Base-by-base conservation (phyloP, 2,329 filamentous ascomycete species). In the Hypocrella siamensis region DNA sequence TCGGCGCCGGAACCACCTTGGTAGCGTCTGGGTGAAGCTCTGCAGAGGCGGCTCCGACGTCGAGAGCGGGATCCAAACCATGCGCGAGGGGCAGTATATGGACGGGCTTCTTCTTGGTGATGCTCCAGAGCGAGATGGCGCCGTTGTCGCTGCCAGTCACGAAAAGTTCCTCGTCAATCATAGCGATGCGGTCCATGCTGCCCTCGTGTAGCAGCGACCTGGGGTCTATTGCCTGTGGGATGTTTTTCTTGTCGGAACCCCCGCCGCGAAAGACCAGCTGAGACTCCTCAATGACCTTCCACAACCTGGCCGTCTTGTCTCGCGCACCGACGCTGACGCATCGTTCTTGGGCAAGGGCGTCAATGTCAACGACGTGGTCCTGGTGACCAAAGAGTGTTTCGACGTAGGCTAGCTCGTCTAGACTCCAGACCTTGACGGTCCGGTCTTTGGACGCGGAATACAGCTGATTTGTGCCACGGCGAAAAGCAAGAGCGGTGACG, bases 301-400 rank as follows among this genome's bases (percentile, higher is more conserved):
- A 98, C 43, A 93, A 59, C 36, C 90, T 70, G 25, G 88, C 90
- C 3, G 86, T 94, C 35, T 88, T 76, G 53, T 98, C 90, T 41
- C 90, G 70, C 5, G 84, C 79, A 34, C 90, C 90, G 14, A 93
- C 90, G 38, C 79, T 90, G 37, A 96, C 68, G 50, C 90, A 94
- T 30, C 84, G 77, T 54, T 96, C 90, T 43, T 85, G 75, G 2
- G 79, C 76, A 39, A 93, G 67, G 16, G 83, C 79, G 40, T 82
- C 80, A 33, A 98, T 72, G 47, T 85, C 82, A 24, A 88, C 67
- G 5, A 96, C 80, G 40, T 82, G 70, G 50, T 96, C 88, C 50
- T 94, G 88, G 57, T 98, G 90, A 28, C 90, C 90, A 49, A 94
- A 96, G 0, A 98, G 65, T 0, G 88, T 96, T 55, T 98, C 90